Percentiles rank a stretch among this genome's conserved stretches.
Evolutionary conservation across 2,329 filamentous ascomycete species (phyloP).

Genomic region (Blastomyces parvus): DNA sequence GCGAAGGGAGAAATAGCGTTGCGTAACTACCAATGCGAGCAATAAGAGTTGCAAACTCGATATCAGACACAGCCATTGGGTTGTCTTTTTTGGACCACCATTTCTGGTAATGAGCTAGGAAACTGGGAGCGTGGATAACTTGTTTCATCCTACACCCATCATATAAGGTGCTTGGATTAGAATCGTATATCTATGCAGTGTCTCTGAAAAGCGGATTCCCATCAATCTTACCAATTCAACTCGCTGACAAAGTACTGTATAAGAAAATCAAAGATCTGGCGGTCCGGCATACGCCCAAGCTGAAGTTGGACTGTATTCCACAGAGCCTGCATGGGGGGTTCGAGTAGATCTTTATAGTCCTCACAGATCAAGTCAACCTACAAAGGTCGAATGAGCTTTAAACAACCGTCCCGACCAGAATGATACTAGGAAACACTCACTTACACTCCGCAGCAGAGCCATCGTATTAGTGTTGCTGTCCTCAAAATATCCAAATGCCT

Average conservation of each 20-base stretch:
- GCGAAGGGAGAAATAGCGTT: background rate
- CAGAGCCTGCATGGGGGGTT: background rate
- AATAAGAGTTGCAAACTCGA: background rate
- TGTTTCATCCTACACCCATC: background rate
- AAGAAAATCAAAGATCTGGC: background rate
- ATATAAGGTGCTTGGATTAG: background rate
- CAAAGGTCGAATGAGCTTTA: background rate
- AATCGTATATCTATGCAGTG: background rate
- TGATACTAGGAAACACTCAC: background rate
- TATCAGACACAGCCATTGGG: background rate
- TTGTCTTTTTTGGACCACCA: background rate
- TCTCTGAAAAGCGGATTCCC: background rate
- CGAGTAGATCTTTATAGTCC: background rate
- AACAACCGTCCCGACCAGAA: background rate
- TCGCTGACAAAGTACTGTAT: background rate
- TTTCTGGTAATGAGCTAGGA: background rate
- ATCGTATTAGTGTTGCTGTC: constrained; percentile 1
- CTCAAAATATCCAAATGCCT: background rate
- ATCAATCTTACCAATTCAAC: background rate
- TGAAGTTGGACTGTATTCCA: background rate
- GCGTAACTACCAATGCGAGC: background rate
- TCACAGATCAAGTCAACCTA: background rate
- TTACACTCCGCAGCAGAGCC: constrained; percentile 1
- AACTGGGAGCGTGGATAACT: background rate
- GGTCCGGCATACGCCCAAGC: background rate